phyloP scores from a whole-genome alignment of 2,329 filamentous ascomycete genomes.

The Malbranchea zuffiana region DNA sequence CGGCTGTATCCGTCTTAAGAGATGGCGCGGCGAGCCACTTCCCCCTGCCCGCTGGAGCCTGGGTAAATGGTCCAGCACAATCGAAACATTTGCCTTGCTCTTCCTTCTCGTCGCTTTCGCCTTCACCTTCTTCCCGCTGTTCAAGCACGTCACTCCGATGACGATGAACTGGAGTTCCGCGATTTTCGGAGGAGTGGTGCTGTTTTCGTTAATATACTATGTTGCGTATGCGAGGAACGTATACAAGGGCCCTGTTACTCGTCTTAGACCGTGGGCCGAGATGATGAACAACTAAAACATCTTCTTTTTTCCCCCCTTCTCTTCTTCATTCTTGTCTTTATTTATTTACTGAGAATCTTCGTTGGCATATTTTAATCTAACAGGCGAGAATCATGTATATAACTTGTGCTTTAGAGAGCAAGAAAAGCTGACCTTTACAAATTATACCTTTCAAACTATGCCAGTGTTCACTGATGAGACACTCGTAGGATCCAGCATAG shows the following conservation, averaged over 20 bases:
- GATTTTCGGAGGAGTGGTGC: conserved; percentile 32
- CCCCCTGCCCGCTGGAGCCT: conserved; percentile 38
- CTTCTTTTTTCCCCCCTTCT: too few relatives aligned
- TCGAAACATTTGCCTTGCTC: conserved; percentile 11
- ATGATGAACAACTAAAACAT: conserved; percentile 1
- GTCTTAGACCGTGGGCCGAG: conserved; percentile 14
- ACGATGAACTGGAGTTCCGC: conserved; percentile 27
- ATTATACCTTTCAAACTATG: too few relatives aligned
- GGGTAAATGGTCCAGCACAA: conserved; percentile 27
- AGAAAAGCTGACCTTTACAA: too few relatives aligned
- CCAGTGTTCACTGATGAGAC: too few relatives aligned
- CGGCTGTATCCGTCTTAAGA: conserved; percentile 35
- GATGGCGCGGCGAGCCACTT: conserved; percentile 32
- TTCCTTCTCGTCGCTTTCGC: conserved; percentile 13
- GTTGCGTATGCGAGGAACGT: conserved; percentile 22
- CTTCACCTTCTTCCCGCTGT: conserved; percentile 15
- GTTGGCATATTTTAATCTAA: too few relatives aligned
- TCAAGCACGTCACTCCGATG: conserved; percentile 3
- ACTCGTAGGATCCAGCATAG: too few relatives aligned
- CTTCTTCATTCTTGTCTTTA: too few relatives aligned
- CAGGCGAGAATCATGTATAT: too few relatives aligned
- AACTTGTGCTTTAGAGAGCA: too few relatives aligned
- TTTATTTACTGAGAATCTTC: too few relatives aligned
- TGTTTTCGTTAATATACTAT: conserved; percentile 33
- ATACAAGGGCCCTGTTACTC: conserved; percentile 22